Evolutionary conservation across 768 basidiomycete species (phyloP), one percentile per base, ranked within the genome.

Genomic region (Brasilioporus rufonigricans): DNA sequence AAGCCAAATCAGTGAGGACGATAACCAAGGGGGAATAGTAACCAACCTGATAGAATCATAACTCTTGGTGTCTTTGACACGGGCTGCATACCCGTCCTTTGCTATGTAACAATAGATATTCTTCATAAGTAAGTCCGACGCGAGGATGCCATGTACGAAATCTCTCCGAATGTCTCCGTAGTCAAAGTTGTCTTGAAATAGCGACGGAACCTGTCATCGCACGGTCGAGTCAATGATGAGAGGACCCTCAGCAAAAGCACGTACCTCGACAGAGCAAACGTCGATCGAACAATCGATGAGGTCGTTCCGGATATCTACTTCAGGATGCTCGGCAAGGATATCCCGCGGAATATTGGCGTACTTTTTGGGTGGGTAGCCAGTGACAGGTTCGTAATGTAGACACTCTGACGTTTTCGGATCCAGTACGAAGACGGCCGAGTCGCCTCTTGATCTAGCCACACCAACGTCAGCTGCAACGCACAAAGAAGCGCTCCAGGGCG

Each of bases 141-240:
- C 96, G 60, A 99, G 78, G 44, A 99, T 82, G 18, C 96, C 96
- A 65, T 91, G 91, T 16, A 98, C 89, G 64, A 99, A 97, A 72
- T 98, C 93, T 60, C 84, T 79, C 53, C 94, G 85, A 56, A 98
- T 81, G 72, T 95, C 93, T 14, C 86, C 84, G 65, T 95, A 98
- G 73, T 98, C 97, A 65, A 99, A 99, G 73, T 98, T 98, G 74
- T 98, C 97, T 69, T 95, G 93, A 75, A 98, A 99, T 5, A 98
- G 70, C 1, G 95, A 95, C 1, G 93, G 94, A 35, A 98, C 91
- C 89, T 97, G 62, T 51, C 26, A 53, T 48, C 29, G 33, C n/a
- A 36, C 16, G 55, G 32, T 44, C 38, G 4, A 44, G 35, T 60
- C 47, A 44, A 40, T 11, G n/a, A 33, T n/a, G 24, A 39, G 43